phyloP scores from a whole-genome alignment of 2,329 filamentous ascomycete genomes.

The Fulvia fulva region DNA sequence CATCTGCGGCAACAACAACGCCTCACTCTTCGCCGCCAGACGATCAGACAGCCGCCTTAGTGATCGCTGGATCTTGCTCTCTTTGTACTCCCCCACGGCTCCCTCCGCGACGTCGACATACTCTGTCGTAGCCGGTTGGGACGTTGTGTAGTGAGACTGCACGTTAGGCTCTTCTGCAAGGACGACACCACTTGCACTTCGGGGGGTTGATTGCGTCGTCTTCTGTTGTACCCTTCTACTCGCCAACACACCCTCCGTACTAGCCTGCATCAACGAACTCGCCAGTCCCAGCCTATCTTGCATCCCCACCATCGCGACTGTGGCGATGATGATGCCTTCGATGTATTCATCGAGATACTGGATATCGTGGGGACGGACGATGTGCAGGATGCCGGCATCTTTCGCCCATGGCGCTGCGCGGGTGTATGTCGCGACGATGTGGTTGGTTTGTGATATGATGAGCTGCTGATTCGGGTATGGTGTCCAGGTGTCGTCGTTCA shows the following conservation, averaged over 20 bases:
- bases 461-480: slow-evolving; percentile 10
- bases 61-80: background rate
- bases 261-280: slow-evolving; percentile 5
- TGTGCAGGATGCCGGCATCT: slow-evolving; percentile 1
- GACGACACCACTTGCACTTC: background rate
- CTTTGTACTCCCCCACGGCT: background rate
- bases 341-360: slow-evolving; percentile 2
- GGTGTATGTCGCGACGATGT: slow-evolving; percentile 5
- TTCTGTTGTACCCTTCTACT: background rate
- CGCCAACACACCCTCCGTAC: background rate
- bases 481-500: slow-evolving; percentile 7
- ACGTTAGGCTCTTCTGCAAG: background rate
- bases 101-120: background rate
- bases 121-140: background rate
- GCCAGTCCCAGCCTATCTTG: slow-evolving; percentile 11
- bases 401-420: slow-evolving; percentile 8
- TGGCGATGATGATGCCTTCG: slow-evolving; percentile 11
- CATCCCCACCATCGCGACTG: slow-evolving; percentile 11
- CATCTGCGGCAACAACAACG: background rate
- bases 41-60: background rate
- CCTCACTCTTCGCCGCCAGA: background rate
- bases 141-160: background rate
- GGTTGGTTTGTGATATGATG: slow-evolving; percentile 4
- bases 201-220: too few species aligned
- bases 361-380: background rate